Evolutionary conservation across 2,329 filamentous ascomycete species (phyloP), one percentile per base, ranked within the genome.

Genomic region (Incumbomyces lentus): DNA sequence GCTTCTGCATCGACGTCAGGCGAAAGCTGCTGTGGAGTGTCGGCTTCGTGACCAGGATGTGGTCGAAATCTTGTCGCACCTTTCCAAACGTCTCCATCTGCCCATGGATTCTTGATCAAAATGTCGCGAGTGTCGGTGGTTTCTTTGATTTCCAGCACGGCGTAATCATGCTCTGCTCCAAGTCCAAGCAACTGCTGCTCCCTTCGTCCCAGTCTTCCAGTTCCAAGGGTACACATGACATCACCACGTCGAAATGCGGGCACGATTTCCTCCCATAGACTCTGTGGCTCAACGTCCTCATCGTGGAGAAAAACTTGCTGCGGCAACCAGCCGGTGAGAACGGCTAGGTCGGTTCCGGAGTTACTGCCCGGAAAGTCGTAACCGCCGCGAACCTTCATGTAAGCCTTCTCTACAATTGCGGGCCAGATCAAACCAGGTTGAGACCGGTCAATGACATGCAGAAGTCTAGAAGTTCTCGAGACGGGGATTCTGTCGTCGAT

Each of bases 341-440:
- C 83, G 79, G 86, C 94, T 3, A 98, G 68, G 64, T 98, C 92
- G 2, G 90, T 96, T 10, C 87, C 89, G 1, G 90, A 96, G 62
- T 96, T 96, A 59, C 92, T 96, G 6, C 92, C 92, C 0, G 92
- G 90, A 55, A 98, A 98, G 60, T 98, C 89, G 62, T 98, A 98
- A 30, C 92, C 92, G 22, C 92, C 92, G 47, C 90, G 79, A 10
- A 96, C 79, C 68, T 96, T 98, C 1, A 98, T 71, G 57, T 98
- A 98, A 0, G 92, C 92, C 61, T 98, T 98, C 62, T 98, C 92
- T 13, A 96, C 70, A 3, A 98, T 72, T 2, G 90, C 88, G 5
- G 92, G 92, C 88, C 90, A 96, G 12, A 96, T 67, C 12, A 93
- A 71, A n/a, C 69, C 72, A 3, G 85, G 83, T 53, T 95, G 88